Evolutionary conservation across 2,329 filamentous ascomycete genomes (phyloP).

Genomic region (Fusarium euwallaceae): DNA sequence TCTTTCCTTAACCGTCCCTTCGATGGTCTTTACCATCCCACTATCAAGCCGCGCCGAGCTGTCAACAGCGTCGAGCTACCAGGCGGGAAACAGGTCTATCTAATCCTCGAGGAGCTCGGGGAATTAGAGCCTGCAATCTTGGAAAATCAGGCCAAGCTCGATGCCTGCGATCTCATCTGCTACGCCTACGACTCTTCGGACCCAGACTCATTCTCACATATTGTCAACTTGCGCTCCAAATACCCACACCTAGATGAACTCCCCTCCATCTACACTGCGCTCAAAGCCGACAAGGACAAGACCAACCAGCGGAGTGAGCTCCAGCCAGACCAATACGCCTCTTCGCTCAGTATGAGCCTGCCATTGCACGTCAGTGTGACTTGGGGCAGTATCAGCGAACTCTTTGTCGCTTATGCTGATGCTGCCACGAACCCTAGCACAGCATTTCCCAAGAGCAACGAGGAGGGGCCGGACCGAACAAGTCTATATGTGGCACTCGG

Average conservation of each 20-base stretch:
- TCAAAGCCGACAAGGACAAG: slow-evolving; percentile 96
- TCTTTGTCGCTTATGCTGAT: slow-evolving; percentile 93
- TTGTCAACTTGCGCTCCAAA: slow-evolving; percentile 82
- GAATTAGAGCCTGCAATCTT: slow-evolving; percentile 95
- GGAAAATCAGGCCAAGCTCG: slow-evolving; percentile 90
- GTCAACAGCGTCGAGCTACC: slow-evolving; percentile 97
- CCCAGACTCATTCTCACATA: slow-evolving; percentile 94
- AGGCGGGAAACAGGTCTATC: slow-evolving; percentile 95
- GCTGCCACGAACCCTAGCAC: slow-evolving; percentile 90
- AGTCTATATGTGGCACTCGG: slow-evolving; percentile 88
- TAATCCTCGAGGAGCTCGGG: slow-evolving; percentile 95
- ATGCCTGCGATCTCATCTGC: slow-evolving; percentile 93
- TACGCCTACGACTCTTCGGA: slow-evolving; percentile 98
- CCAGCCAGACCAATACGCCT: slow-evolving; percentile 93
- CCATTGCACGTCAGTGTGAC: slow-evolving; percentile 95
- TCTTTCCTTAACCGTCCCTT: slow-evolving; percentile 93
- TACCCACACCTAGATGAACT: slow-evolving; percentile 89
- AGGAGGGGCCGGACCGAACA: slow-evolving; percentile 85
- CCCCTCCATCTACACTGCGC: slow-evolving; percentile 89
- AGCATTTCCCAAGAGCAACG: slow-evolving; percentile 90
- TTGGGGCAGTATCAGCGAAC: slow-evolving; percentile 93
- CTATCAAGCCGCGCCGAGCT: slow-evolving; percentile 92
- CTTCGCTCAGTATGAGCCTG: slow-evolving; percentile 85
- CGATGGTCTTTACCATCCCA: slow-evolving; percentile 86
- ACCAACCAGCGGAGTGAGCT: slow-evolving; percentile 93